Evolutionary conservation across 139 green algal genomes (phyloP).

Genomic region (Chlorella ohadii): DNA sequence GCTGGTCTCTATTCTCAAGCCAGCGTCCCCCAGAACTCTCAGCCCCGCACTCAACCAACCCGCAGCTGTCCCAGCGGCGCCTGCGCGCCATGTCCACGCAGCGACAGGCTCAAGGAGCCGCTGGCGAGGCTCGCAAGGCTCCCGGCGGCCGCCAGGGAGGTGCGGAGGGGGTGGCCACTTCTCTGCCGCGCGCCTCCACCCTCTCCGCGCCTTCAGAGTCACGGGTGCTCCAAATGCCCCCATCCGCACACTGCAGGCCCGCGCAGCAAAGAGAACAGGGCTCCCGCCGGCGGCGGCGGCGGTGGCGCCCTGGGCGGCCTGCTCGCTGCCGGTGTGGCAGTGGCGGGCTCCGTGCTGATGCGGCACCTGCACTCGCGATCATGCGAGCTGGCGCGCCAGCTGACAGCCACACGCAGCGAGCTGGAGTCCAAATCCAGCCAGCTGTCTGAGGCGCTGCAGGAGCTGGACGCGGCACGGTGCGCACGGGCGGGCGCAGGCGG

Average conservation of each 20-base stretch:
- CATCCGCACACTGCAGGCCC: neutral
- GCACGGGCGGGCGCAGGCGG: neutral
- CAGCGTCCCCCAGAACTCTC: too few species aligned
- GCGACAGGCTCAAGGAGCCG: too few species aligned
- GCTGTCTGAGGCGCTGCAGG: neutral
- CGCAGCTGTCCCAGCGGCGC: neutral
- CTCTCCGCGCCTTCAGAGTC: too few species aligned
- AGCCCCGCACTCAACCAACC: too few species aligned
- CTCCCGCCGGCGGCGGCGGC: neutral
- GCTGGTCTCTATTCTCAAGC: too few species aligned
- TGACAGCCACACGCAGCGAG: conserved; percentile 8
- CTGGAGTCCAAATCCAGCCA: conserved; percentile 10
- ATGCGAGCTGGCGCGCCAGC: conserved; percentile 3
- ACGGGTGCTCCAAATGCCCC: neutral
- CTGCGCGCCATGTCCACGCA: neutral
- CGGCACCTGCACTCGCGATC: conserved; percentile 1
- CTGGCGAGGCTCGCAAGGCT: too few species aligned
- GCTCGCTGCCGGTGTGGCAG: neutral
- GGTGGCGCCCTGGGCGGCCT: too few species aligned
- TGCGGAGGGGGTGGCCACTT: too few species aligned
- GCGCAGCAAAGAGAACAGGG: conserved; percentile 9
- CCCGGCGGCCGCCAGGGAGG: too few species aligned
- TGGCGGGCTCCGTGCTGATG: neutral
- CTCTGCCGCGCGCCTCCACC: too few species aligned
- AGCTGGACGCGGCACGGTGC: conserved; percentile 12